Percentiles rank a stretch among this genome's conserved stretches.
These are phyloP conservation scores for Pleurotus djamor DNA, from an alignment of 768 basidiomycete species.

Conservation along the genomic window DNA sequence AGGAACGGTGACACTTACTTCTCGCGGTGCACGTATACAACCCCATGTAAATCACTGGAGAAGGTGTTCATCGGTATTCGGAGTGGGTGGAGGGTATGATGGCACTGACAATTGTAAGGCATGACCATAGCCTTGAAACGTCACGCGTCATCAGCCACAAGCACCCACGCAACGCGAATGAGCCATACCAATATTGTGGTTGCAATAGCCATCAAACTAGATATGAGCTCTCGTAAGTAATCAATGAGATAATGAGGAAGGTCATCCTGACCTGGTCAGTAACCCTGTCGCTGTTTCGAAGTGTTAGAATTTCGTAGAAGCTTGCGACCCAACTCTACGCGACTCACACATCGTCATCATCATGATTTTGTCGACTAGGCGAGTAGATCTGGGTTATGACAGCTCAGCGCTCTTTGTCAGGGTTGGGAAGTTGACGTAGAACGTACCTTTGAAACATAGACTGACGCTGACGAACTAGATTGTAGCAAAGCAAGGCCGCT, in stretches of 20 bases:
- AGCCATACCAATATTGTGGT: constrained; percentile 1
- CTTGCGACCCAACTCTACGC: neutral
- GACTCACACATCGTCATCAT: constrained; percentile 6
- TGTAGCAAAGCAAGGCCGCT: constrained; percentile 28
- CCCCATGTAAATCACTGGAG: constrained; percentile 1
- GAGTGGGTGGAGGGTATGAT: neutral
- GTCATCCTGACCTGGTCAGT: neutral
- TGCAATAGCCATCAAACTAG: constrained; percentile 2
- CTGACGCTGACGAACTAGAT: constrained; percentile 19
- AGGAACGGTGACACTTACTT: neutral
- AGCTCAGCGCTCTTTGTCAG: neutral
- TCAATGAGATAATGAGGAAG: neutral
- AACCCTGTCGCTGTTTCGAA: neutral
- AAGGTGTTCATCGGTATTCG: neutral
- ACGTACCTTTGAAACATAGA: constrained; percentile 14
- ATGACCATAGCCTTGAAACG: neutral
- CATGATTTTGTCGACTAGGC: constrained; percentile 1
- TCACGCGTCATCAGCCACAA: neutral
- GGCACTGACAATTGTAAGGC: neutral
- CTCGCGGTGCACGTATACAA: neutral
- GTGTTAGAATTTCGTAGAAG: neutral
- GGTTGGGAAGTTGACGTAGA: neutral
- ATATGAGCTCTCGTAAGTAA: neutral
- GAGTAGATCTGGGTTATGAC: neutral
- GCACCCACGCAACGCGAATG: neutral